Conservation (phyloP, 1,284 basidiomycete genomes). For the Veloboletus limbatus region DNA sequence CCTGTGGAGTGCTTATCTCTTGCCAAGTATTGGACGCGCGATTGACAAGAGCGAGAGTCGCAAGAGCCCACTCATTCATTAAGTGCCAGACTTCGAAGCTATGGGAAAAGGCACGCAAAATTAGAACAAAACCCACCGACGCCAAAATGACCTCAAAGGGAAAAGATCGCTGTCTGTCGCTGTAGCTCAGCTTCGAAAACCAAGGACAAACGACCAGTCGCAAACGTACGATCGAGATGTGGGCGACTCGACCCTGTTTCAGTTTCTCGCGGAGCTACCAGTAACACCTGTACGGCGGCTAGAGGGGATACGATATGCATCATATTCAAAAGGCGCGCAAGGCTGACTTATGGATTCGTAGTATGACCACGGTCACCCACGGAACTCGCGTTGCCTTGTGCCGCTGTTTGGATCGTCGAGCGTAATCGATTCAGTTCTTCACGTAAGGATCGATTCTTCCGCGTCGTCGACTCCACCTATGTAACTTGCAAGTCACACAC, state of each 20-base stretch:
- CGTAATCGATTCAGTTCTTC: slow-evolving; percentile 1
- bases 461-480: neutral
- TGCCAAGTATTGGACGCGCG: too few species aligned
- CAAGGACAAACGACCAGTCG: too few species aligned
- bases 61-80: too few species aligned
- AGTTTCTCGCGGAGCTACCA: neutral
- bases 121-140: neutral
- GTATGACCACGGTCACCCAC: neutral
- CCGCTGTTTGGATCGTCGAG: neutral
- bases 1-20: too few species aligned
- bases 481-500: neutral
- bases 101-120: neutral
- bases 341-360: slow-evolving; percentile 1
- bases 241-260: neutral
- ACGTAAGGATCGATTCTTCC: neutral
- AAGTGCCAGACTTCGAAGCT: neutral
- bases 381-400: neutral
- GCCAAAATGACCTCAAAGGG: neutral
- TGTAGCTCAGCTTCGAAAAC: neutral
- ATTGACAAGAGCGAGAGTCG: too few species aligned
- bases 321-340: neutral
- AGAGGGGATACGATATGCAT: neutral
- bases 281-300: neutral
- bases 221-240: slow-evolving; percentile 3
- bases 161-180: neutral